These are phyloP conservation scores for Larix kaempferi DNA, from an alignment of 75 land plant genomes.

Conservation along the genomic window DNA sequence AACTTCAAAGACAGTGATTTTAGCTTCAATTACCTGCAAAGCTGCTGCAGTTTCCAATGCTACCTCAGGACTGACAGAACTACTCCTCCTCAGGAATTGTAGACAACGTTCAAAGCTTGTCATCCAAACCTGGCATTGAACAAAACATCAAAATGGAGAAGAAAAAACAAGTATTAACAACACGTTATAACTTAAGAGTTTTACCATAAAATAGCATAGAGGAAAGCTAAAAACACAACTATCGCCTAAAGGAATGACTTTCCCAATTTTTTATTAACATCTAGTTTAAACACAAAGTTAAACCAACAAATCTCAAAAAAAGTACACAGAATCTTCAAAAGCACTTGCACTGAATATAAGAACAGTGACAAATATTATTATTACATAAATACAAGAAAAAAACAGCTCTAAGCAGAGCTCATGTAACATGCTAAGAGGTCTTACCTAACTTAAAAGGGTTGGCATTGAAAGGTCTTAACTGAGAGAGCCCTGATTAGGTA, in stretches of 20 bases:
- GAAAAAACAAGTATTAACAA: background rate
- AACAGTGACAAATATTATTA: background rate
- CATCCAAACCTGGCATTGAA: slow-evolving; percentile 61
- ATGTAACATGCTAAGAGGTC: too few species aligned
- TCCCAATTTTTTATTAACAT: background rate
- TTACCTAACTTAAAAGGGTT: too few species aligned
- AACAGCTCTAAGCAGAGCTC: background rate
- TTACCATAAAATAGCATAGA: background rate
- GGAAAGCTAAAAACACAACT: background rate
- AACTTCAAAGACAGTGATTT: background rate
- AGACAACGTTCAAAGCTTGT: slow-evolving; percentile 79
- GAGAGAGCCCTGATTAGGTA: too few species aligned
- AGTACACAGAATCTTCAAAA: background rate
- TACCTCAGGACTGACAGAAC: slow-evolving; percentile 83
- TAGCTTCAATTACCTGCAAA: slow-evolving; percentile 67
- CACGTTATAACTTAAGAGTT: background rate
- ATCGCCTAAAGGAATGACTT: background rate
- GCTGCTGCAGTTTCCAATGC: slow-evolving; percentile 95
- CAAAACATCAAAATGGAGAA: slow-evolving; percentile 2
- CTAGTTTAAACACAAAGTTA: background rate
- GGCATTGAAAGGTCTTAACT: too few species aligned
- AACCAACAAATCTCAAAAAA: background rate
- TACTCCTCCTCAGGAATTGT: slow-evolving; percentile 80
- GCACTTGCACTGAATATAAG: background rate
- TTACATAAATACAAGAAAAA: background rate